Conservation (phyloP, 371 early-diverging fungal genomes). For the Massospora cicadina region DNA sequence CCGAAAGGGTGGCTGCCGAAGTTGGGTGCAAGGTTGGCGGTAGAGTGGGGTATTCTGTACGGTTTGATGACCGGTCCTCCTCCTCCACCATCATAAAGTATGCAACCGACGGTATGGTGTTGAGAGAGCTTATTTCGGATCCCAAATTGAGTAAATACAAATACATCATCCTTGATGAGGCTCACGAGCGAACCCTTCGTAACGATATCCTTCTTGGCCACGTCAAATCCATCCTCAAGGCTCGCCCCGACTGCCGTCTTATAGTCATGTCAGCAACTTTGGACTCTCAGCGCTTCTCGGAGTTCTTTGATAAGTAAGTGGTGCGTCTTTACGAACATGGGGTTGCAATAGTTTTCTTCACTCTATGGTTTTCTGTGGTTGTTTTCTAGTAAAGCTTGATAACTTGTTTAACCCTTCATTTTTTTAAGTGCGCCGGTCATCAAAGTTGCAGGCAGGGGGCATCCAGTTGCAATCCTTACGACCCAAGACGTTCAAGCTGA, state of each 20-base stretch:
- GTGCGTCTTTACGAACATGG: not conserved
- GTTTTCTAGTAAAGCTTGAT: too few species aligned
- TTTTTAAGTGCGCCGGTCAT: constrained; percentile 64
- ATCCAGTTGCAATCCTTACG: constrained; percentile 70
- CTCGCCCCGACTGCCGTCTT: constrained; percentile 53
- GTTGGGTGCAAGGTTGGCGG: constrained; percentile 57
- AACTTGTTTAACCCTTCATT: too few species aligned
- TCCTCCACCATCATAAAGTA: constrained; percentile 75
- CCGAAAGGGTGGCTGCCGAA: constrained; percentile 84
- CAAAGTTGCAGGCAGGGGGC: constrained; percentile 70
- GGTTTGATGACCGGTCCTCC: constrained; percentile 88
- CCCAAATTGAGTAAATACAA: constrained; percentile 57
- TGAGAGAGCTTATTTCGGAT: constrained; percentile 83
- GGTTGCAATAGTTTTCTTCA: constrained; percentile 13
- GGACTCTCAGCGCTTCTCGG: constrained; percentile 78
- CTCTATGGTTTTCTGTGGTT: too few species aligned
- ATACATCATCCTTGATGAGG: constrained; percentile 92
- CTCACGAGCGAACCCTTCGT: constrained; percentile 93
- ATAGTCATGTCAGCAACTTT: constrained; percentile 96
- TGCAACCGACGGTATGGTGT: constrained; percentile 96
- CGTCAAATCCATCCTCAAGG: constrained; percentile 65
- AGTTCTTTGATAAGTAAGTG: constrained; percentile 54
- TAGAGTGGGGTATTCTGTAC: constrained; percentile 77
- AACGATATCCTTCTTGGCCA: constrained; percentile 96
- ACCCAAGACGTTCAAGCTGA: constrained; percentile 62